Conservation (phyloP, 164 flowering plant genomes). For the Aristolochia contorta region DNA sequence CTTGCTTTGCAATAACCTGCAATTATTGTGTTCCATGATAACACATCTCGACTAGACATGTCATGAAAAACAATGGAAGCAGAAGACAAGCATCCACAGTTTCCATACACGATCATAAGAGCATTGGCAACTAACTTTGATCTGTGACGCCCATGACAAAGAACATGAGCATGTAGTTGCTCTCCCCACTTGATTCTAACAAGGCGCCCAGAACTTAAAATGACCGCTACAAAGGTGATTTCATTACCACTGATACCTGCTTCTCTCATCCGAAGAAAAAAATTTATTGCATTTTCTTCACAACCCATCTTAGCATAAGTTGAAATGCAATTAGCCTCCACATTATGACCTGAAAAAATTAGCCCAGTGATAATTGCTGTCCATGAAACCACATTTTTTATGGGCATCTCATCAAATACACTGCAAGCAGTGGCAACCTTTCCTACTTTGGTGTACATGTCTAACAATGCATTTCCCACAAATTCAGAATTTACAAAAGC, state of each 20-base stretch:
- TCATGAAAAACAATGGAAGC: constrained; percentile 38
- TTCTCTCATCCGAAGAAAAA: constrained; percentile 44
- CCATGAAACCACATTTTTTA: constrained; percentile 77
- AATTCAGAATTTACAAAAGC: constrained; percentile 57
- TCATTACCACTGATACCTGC: constrained; percentile 56
- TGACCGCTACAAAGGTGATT: constrained; percentile 61
- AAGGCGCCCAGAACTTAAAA: constrained; percentile 48
- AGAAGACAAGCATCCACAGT: constrained; percentile 40
- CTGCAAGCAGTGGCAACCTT: constrained; percentile 30
- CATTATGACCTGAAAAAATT: constrained; percentile 40
- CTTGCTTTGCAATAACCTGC: constrained; percentile 58
- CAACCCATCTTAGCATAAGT: constrained; percentile 43
- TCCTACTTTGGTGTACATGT: constrained; percentile 60
- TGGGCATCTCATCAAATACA: constrained; percentile 67
- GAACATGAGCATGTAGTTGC: constrained; percentile 53
- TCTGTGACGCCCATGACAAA: constrained; percentile 26
- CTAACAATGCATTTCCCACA: constrained; percentile 74
- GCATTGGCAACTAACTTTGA: constrained; percentile 69
- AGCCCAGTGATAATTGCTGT: constrained; percentile 76
- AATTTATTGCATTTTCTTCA: constrained; percentile 35
- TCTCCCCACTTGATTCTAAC: constrained; percentile 46
- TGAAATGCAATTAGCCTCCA: constrained; percentile 40
- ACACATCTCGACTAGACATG: constrained; percentile 39
- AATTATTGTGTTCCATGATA: constrained; percentile 86
- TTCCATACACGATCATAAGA: constrained; percentile 65